Conservation (phyloP, 768 basidiomycete genomes). For the Boletus vermiculosoides region DNA sequence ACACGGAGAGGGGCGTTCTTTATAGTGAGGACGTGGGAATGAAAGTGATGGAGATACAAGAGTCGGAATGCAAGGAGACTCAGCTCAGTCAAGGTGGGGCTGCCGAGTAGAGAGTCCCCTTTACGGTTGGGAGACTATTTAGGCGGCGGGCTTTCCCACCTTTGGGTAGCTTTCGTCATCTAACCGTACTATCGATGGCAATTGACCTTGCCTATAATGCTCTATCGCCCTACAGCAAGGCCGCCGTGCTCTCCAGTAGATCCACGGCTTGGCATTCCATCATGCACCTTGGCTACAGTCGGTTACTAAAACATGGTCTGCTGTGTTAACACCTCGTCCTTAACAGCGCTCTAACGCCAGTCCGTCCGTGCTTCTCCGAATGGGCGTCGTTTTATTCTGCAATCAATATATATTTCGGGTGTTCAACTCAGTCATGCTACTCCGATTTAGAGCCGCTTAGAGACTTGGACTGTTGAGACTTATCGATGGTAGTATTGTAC, state of each 20-base stretch:
- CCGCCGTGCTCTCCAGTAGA: background rate
- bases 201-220: no score
- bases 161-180: conserved; percentile 7
- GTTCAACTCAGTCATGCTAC: background rate
- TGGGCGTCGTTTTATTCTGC: background rate
- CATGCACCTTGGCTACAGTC: background rate
- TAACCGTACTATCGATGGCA: conserved; percentile 7
- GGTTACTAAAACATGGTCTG: background rate
- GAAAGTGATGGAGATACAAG: conserved; percentile 9
- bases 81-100: background rate
- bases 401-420: background rate
- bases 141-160: conserved; percentile 26
- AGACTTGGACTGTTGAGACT: no score
- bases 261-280: background rate
- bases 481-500: background rate
- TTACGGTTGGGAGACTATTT: conserved; percentile 26
- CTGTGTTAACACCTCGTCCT: background rate
- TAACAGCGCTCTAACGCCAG: conserved; percentile 32
- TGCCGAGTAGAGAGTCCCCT: conserved; percentile 16
- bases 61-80: conserved; percentile 8
- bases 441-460: background rate
- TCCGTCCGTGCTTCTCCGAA: background rate
- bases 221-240: background rate
- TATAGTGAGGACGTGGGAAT: conserved; percentile 34
- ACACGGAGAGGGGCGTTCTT: conserved; percentile 17